Evolutionary conservation across 2,329 filamentous ascomycete species (phyloP).

Genomic region (Elsinoe australis): DNA sequence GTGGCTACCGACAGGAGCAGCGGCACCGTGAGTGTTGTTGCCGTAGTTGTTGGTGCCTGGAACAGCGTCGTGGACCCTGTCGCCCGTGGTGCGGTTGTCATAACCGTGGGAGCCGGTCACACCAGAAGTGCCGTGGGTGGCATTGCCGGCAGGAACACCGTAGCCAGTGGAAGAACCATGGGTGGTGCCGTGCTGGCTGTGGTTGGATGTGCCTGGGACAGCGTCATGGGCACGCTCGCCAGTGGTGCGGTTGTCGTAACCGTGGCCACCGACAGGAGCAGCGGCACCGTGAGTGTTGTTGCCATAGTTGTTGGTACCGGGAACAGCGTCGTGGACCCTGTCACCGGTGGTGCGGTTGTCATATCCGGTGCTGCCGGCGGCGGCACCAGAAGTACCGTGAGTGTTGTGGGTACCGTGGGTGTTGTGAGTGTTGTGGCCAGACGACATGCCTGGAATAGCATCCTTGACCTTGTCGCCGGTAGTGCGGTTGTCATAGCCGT

Average conservation of each 20-base stretch:
- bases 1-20: neutral
- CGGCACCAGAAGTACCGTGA: too few relatives aligned
- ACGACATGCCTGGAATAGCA: too few relatives aligned
- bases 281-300: neutral
- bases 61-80: conserved; percentile 3
- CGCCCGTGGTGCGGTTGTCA: conserved; percentile 5
- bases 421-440: too few relatives aligned
- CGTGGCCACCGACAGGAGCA: neutral
- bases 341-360: conserved; percentile 3
- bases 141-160: neutral
- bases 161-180: neutral
- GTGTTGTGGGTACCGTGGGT: neutral
- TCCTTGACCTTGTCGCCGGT: too few relatives aligned
- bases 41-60: neutral
- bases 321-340: conserved; percentile 1
- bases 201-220: conserved; percentile 1
- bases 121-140: conserved; percentile 2
- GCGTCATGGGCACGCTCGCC: neutral
- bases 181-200: conserved; percentile 9
- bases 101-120: neutral
- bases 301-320: neutral
- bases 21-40: neutral
- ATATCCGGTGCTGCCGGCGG: neutral
- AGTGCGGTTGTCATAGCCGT: conserved; percentile 26
- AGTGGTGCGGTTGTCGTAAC: neutral